Evolutionary conservation across 345 rosid genomes (phyloP).

Genomic region (Bruguiera gymnorhiza): DNA sequence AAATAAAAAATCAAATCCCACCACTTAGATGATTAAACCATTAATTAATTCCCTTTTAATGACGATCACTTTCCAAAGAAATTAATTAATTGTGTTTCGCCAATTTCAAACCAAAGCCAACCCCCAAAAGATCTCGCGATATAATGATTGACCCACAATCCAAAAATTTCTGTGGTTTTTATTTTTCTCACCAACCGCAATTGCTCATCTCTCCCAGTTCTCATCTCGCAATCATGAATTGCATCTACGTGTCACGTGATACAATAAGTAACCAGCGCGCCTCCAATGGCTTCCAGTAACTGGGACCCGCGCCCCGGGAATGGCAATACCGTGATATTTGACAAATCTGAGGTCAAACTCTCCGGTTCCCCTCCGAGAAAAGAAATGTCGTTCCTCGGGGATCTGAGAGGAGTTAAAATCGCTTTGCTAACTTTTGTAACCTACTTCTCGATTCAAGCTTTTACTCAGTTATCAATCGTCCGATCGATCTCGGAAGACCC

Average conservation of each 20-base stretch:
- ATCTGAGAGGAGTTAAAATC: conserved; percentile 32
- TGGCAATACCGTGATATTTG: conserved; percentile 46
- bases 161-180: background rate
- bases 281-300: conserved; percentile 11
- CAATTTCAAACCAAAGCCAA: background rate
- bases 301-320: conserved; percentile 5
- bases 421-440: conserved; percentile 9
- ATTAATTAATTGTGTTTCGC: conserved; percentile 11
- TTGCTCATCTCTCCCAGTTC: background rate
- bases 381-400: conserved; percentile 39
- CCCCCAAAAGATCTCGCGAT: background rate
- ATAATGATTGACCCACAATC: background rate
- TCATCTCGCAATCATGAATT: conserved; percentile 16
- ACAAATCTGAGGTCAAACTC: conserved; percentile 28
- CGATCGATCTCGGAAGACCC: conserved; percentile 1
- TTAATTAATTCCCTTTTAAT: background rate
- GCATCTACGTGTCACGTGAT: conserved; percentile 43
- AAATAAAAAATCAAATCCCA: background rate
- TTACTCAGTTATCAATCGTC: conserved; percentile 26
- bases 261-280: conserved; percentile 31
- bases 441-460: conserved; percentile 6
- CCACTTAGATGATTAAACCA: conserved; percentile 16
- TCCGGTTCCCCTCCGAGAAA: conserved; percentile 20
- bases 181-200: too few species aligned
- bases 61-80: conserved; percentile 6